Evolutionary conservation across 2,329 filamentous ascomycete species (phyloP), one percentile per base, ranked within the genome.

Genomic region (Pyricularia sp.): DNA sequence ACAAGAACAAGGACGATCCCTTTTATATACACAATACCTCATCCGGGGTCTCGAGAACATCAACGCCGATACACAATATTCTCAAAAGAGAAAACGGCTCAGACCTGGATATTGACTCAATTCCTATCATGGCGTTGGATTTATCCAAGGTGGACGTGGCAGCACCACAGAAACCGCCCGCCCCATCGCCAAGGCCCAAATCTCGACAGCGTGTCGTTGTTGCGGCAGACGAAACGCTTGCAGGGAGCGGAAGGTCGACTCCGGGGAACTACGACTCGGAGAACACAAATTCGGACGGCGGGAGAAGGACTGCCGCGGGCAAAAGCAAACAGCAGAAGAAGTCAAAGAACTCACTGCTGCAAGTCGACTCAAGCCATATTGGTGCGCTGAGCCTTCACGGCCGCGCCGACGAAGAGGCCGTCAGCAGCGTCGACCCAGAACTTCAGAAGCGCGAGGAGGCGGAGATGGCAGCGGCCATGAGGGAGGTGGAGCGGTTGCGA

Each of bases 91-190:
- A 88, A 69, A 94, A 94, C 75, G 90, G 89, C 1, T 88, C 90
- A 2, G 90, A 92, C 64, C 81, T 98, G 10, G 94, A 99, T 76
- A 90, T 99, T 63, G 95, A 99, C 78, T 88, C 92, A 1, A 99
- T 99, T 74, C 95, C 95, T 2, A 94, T 99, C 74, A 95, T 99
- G 88, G 89, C 97, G 76, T 84, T 99, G 65, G 90, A 96, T 71
- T 85, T 97, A 9, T 89, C 90, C 36, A 85, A 85, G 70, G 77
- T 84, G 10, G 78, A 77, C 58, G 66, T 42, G n/a, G 69, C 69
- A 71, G 77, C 66, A 61, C 58, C 58, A 61, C 58, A 61, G 11
- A 61, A 61, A n/a, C 76, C 75, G 26, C 63, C 70, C 55, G 72
- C 72, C 30, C 73, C 74, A 59, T 70, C 75, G 25, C 65, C 73